phyloP scores from a whole-genome alignment of 129 eudicot genomes.

The Helianthus annuus region DNA sequence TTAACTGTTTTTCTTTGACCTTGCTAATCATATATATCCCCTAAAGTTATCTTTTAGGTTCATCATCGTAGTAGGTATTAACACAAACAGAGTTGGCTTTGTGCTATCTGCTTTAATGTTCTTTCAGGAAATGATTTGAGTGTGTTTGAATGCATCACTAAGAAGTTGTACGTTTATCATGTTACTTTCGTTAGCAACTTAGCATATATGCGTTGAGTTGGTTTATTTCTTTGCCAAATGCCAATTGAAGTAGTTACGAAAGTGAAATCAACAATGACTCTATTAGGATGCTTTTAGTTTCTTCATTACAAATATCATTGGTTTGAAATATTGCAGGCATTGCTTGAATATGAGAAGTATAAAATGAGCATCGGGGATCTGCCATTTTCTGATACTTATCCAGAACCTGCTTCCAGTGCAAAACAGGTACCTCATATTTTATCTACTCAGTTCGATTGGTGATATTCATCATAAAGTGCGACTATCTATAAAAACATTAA shows the following conservation, averaged over 20 bases:
- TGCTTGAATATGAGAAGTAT: conserved; percentile 84
- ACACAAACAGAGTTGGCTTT: background rate
- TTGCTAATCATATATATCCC: background rate
- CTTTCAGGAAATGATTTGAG: background rate
- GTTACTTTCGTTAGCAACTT: background rate
- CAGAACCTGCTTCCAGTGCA: conserved; percentile 59
- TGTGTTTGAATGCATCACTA: conserved; percentile 8
- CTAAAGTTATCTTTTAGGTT: background rate
- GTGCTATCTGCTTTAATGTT: background rate
- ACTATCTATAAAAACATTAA: background rate
- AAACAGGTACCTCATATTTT: conserved; percentile 55
- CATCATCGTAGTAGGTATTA: background rate
- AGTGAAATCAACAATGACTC: background rate
- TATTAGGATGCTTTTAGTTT: conserved; percentile 12
- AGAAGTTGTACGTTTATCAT: background rate
- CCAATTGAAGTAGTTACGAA: background rate
- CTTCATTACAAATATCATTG: conserved; percentile 22
- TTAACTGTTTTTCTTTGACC: background rate
- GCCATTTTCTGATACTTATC: conserved; percentile 52
- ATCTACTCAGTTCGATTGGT: background rate
- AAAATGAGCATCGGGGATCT: conserved; percentile 76
- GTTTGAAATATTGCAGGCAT: conserved; percentile 52
- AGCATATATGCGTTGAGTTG: background rate
- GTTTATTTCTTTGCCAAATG: background rate
- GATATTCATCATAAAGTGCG: background rate